Evolutionary conservation across 2,329 filamentous ascomycete genomes (phyloP).

Genomic region (Stagonosporopsis cucurbitacearum): DNA sequence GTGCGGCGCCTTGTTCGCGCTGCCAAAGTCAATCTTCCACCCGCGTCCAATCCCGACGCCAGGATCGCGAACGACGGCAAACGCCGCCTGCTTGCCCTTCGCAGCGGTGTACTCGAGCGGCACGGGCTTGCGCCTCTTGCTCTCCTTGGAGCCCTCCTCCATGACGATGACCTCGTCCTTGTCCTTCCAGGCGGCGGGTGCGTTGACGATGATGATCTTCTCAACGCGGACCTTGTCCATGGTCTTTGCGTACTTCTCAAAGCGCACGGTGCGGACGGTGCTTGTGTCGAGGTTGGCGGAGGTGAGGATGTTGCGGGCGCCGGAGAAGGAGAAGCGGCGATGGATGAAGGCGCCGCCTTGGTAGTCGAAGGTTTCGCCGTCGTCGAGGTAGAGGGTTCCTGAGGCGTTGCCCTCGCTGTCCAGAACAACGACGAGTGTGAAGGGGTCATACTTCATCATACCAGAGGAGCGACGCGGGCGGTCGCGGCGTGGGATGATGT

Average conservation of each 20-base stretch:
- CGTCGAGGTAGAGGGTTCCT: constrained; percentile 88
- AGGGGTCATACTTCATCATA: constrained; percentile 93
- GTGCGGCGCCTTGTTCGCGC: constrained; percentile 21
- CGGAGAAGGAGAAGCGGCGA: constrained; percentile 74
- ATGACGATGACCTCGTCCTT: constrained; percentile 69
- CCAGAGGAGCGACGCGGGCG: constrained; percentile 82
- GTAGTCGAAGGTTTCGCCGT: constrained; percentile 91
- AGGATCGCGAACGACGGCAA: constrained; percentile 69
- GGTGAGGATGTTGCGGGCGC: constrained; percentile 64
- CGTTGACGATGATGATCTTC: constrained; percentile 83
- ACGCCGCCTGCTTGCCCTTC: constrained; percentile 63
- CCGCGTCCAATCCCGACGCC: constrained; percentile 66
- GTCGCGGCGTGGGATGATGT: constrained; percentile 90
- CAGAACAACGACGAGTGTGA: constrained; percentile 84
- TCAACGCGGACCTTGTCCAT: constrained; percentile 83
- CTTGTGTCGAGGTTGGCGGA: constrained; percentile 59
- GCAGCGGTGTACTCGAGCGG: constrained; percentile 66
- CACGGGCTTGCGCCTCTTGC: constrained; percentile 54
- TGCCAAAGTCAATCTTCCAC: constrained; percentile 66
- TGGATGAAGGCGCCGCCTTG: constrained; percentile 87
- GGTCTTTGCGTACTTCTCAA: constrained; percentile 75
- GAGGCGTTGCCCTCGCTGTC: constrained; percentile 73
- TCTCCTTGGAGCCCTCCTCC: constrained; percentile 61
- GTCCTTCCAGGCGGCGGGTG: constrained; percentile 72
- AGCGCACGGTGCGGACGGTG: constrained; percentile 64